Percentiles rank a stretch among this genome's conserved stretches.
phyloP scores from a whole-genome alignment of 2,329 filamentous ascomycete species.

The Penicillium occitanis region DNA sequence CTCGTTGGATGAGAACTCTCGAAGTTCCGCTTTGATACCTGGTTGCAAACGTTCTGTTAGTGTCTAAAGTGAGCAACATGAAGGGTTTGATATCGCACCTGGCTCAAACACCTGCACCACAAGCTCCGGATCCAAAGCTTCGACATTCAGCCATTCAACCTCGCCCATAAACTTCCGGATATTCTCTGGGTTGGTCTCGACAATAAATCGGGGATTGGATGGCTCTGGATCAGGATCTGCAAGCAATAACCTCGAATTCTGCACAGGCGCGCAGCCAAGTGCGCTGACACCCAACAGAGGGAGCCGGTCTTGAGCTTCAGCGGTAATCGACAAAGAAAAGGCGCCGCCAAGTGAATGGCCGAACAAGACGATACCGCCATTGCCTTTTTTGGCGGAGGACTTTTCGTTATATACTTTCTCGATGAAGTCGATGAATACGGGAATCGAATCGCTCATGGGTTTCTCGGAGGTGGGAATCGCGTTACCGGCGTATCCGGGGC shows the following conservation, averaged over 20 bases:
- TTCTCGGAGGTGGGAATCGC: slow-evolving; percentile 20
- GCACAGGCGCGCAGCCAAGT: slow-evolving; percentile 14
- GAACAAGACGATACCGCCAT: slow-evolving; percentile 22
- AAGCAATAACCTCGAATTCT: neutral
- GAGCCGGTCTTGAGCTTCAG: slow-evolving; percentile 23
- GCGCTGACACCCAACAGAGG: slow-evolving; percentile 20
- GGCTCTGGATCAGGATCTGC: slow-evolving; percentile 16
- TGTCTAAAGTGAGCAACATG: neutral
- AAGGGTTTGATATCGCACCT: neutral
- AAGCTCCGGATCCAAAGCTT: slow-evolving; percentile 15
- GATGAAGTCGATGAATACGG: slow-evolving; percentile 23
- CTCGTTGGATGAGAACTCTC: slow-evolving; percentile 14
- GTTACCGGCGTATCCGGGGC: slow-evolving; percentile 23
- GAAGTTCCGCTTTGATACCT: slow-evolving; percentile 21
- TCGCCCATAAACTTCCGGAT: slow-evolving; percentile 20
- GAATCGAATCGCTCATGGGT: slow-evolving; percentile 23
- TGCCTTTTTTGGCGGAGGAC: slow-evolving; percentile 13
- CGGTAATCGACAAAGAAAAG: slow-evolving; percentile 23
- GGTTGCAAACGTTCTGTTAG: neutral
- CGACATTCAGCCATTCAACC: slow-evolving; percentile 18
- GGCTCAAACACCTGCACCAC: slow-evolving; percentile 19
- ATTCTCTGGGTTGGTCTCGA: slow-evolving; percentile 17
- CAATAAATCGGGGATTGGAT: slow-evolving; percentile 17
- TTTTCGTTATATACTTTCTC: slow-evolving; percentile 20
- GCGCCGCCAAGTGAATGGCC: slow-evolving; percentile 24